Base-by-base conservation (phyloP, 177 flowering plant species). In the Vitis hybrid region DNA sequence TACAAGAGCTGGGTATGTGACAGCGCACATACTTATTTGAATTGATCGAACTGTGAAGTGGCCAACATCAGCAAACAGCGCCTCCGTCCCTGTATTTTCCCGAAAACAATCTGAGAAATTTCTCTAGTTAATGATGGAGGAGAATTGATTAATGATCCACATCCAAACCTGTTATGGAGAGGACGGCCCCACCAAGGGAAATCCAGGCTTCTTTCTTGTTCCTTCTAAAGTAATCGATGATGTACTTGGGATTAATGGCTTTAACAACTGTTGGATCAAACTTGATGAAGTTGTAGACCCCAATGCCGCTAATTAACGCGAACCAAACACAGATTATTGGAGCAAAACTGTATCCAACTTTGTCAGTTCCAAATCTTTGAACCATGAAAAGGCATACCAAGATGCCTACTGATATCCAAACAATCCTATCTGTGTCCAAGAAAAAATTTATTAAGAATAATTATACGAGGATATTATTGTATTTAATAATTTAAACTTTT, bases 361-460 rank as follows among this genome's bases (percentile, higher is more conserved):
- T 84, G 69, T 86, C 89, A 1, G 89, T 84, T 34, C 89, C 89
- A 65, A 83, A 81, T 69, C 88, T 72, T 70, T 86, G 89, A 59
- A 64, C 69, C 52, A 70, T 48, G 78, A 86, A 86, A 1, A 84
- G 62, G 52, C 66, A 58, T 45, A 86, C 51, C 70, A 86, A 60
- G 60, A 86, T 84, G 8, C 66, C 85, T 18, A 80, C 72, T 26
- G 89, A 84, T n/a, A 80, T 71, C 85, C 83, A 77, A 2, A 86
- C 88, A 52, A 86, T 70, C 62, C 17, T 67, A 51, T 74, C 89
- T 86, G 85, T 7, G 11, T 15, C 45, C 32, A 30, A 6, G 7
- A 19, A 57, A n/a, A 34, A 34, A 34, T 5, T 5, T 54, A n/a
- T 54, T 19, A 19, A 19, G 21, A 19, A 19, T 19, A 19, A 19